Percentiles rank a stretch among this genome's conserved stretches.
These are phyloP conservation scores for Leptosphaerulina australis DNA, from an alignment of 2,329 filamentous ascomycete species.

Conservation along the genomic window DNA sequence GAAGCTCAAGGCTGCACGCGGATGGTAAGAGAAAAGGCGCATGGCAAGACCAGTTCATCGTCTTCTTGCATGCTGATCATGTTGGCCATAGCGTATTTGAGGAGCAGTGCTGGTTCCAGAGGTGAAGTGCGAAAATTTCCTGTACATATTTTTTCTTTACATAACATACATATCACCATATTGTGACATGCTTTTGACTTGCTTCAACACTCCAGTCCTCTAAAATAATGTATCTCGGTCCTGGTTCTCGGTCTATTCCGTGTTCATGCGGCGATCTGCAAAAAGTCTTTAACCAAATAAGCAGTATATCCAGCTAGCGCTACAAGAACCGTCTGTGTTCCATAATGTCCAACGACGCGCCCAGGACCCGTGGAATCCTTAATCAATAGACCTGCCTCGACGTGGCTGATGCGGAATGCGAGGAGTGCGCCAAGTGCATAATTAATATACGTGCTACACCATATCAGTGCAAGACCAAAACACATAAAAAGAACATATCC, in stretches of 20 bases:
- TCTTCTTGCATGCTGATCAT: not conserved
- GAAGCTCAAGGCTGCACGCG: slow-evolving; percentile 34
- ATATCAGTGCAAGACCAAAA: not conserved
- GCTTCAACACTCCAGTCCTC: not conserved
- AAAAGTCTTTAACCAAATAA: slow-evolving; percentile 42
- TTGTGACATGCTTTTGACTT: not conserved
- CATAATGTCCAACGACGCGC: slow-evolving; percentile 38
- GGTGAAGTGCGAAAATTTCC: slow-evolving; percentile 1
- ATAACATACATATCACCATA: slow-evolving; percentile 1
- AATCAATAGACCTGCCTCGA: slow-evolving; percentile 48
- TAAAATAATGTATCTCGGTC: not conserved
- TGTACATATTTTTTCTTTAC: slow-evolving; percentile 6
- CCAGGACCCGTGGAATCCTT: slow-evolving; percentile 32
- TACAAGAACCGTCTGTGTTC: slow-evolving; percentile 39
- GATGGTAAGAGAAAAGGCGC: slow-evolving; percentile 18
- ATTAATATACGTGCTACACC: slow-evolving; percentile 41
- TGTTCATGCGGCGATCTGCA: slow-evolving; percentile 23
- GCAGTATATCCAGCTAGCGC: slow-evolving; percentile 39
- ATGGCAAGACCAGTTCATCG: not conserved
- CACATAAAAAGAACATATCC: not conserved
- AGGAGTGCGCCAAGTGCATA: slow-evolving; percentile 49
- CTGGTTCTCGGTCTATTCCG: not conserved
- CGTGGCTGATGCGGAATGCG: slow-evolving; percentile 49
- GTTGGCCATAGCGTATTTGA: slow-evolving; percentile 2
- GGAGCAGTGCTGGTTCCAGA: not conserved